A percentile compares a stretch with the other conserved stretches of the same genome.
Evolutionary conservation across 176 grass and related monocot genomes (phyloP).

Genomic region (Oryza glumipatula): DNA sequence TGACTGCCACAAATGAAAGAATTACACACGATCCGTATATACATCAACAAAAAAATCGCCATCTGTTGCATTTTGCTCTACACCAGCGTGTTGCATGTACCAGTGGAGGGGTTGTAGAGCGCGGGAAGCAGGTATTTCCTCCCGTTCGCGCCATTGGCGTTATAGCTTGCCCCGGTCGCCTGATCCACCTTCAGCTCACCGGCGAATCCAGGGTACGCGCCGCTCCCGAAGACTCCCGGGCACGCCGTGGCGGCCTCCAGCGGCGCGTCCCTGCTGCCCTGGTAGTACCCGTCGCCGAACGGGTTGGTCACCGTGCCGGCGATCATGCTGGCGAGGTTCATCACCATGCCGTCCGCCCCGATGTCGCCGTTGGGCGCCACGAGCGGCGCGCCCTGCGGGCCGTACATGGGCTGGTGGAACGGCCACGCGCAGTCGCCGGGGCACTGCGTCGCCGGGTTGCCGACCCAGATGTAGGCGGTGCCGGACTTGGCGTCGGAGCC

Average conservation of each 20-base stretch:
- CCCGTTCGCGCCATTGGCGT: conserved; percentile 59
- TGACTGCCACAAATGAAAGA: conserved; percentile 33
- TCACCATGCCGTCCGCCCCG: conserved; percentile 67
- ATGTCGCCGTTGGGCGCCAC: conserved; percentile 70
- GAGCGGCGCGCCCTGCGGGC: conserved; percentile 61
- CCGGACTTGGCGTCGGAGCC: conserved; percentile 53
- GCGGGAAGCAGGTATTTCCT: conserved; percentile 77
- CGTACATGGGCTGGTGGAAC: conserved; percentile 75
- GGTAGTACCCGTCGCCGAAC: conserved; percentile 70
- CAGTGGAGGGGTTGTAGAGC: conserved; percentile 57
- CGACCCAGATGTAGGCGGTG: conserved; percentile 61
- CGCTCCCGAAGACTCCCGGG: conserved; percentile 52
- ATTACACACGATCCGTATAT: conserved; percentile 23
- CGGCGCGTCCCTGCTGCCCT: conserved; percentile 60
- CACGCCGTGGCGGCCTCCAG: conserved; percentile 65
- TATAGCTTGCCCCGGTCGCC: conserved; percentile 64
- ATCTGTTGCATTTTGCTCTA: conserved; percentile 7
- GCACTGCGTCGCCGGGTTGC: conserved; percentile 68
- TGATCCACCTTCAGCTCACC: conserved; percentile 57
- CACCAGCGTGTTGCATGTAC: conserved; percentile 60
- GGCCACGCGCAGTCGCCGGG: conserved; percentile 83
- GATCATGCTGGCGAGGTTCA: conserved; percentile 72
- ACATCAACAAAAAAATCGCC: not conserved
- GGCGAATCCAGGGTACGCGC: conserved; percentile 71
- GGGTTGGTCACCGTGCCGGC: conserved; percentile 72